Base-by-base conservation (phyloP, 768 basidiomycete genomes). In the Leucocoprinus leucothites region DNA sequence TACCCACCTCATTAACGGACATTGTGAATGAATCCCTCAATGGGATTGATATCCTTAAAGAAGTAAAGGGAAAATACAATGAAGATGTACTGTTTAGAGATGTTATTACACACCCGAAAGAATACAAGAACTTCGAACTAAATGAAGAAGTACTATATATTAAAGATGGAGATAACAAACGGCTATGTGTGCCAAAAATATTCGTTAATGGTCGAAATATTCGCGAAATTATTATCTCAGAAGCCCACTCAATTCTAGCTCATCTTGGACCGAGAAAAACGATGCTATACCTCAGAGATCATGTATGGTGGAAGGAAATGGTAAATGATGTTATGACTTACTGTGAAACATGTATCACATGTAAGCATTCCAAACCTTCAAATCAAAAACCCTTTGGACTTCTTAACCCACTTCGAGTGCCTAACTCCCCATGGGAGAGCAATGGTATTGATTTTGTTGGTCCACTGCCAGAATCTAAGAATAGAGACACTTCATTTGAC, bases 261-360 rank as follows among this genome's bases (percentile, higher is more conserved):
- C 77, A 78, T 49, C 51, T 78, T 0, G 72, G 77, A 3, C 18
- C 61, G 0, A 14, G 16, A 3, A 79, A 79, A 47, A 78, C 74
- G 19, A 44, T 61, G 1, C 46, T 18, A 2, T 68, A 68, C 44
- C 1, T 68, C 1, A 47, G 56, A 18, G 58, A 53, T 3, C 45
- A 48, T 40, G 55, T 57, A 1, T 60, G 43, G 35, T 60, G 58
- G 58, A 60, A 60, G 35, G 45, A 34, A n/a, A 24, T 60, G 25
- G 40, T 26, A 3, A 9, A 14, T 1, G 38, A 59, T 26, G 45
- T 46, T 3, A 22, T 43, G n/a, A 9, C 35, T 6, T 60, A 25
- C 46, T 60, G 58, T 34, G 51, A 53, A 13, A 26, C 59, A 1
- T 60, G 58, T 34, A 22, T 36, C 0, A 57, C 51, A 2, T 60